phyloP scores from a whole-genome alignment of 2,329 filamentous ascomycete genomes.

The Thelonectria blattea region DNA sequence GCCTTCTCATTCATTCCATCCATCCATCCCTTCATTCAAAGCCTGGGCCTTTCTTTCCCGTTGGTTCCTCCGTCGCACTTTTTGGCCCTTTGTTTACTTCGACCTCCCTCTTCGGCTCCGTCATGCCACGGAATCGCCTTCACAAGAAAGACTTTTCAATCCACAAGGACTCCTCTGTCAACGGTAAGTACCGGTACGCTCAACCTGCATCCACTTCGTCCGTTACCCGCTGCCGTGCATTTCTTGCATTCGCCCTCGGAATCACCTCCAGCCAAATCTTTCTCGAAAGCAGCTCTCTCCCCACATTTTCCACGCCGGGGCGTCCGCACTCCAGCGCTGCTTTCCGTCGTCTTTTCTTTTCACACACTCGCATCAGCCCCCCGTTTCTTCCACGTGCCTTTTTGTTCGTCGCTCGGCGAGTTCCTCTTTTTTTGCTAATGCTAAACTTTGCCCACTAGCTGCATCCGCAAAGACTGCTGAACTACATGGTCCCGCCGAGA shows the following conservation, averaged over 20 bases:
- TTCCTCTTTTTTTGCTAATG: constrained; percentile 28
- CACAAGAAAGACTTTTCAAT: constrained; percentile 45
- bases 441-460: constrained; percentile 28
- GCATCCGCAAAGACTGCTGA: constrained; percentile 28
- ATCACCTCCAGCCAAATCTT: constrained; percentile 22
- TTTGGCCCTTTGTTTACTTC: constrained; percentile 13
- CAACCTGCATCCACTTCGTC: constrained; percentile 2
- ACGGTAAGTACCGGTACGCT: constrained; percentile 29
- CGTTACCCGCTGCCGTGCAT: constrained; percentile 4
- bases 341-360: constrained; percentile 6
- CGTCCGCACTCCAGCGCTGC: constrained; percentile 23
- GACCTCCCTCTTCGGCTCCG: constrained; percentile 11
- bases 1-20: constrained; percentile 8
- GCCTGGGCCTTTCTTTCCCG: neutral
- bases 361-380: constrained; percentile 28
- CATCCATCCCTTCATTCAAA: constrained; percentile 9
- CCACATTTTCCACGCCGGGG: constrained; percentile 31
- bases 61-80: constrained; percentile 16
- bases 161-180: constrained; percentile 40
- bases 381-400: constrained; percentile 9
- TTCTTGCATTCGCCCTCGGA: constrained; percentile 18
- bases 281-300: constrained; percentile 34
- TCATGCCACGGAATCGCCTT: constrained; percentile 43
- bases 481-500: constrained; percentile 41
- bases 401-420: constrained; percentile 3